Percentiles rank a stretch among this genome's conserved stretches.
phyloP scores from a whole-genome alignment of 805 yeast genomes.

The Maudiozyma pseudohumilis region DNA sequence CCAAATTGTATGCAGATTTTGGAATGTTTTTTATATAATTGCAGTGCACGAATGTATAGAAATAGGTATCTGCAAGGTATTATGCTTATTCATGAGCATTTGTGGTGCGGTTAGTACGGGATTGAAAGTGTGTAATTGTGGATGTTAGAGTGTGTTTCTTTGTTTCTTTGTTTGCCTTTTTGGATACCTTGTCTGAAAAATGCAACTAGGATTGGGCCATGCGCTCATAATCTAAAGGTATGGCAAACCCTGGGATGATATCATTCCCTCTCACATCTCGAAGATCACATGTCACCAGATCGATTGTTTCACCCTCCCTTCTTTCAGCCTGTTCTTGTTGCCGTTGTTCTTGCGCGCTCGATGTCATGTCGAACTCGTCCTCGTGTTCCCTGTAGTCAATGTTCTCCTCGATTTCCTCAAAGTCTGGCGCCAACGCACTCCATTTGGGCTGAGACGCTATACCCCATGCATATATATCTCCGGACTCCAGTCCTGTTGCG shows the following conservation, averaged over 20 bases:
- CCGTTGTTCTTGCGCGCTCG: constrained; percentile 26
- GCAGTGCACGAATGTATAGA: no score
- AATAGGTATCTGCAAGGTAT: no score
- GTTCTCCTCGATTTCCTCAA: constrained; percentile 88
- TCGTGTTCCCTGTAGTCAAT: constrained; percentile 80
- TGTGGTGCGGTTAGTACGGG: no score
- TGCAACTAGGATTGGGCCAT: no score
- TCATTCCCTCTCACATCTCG: constrained; percentile 68
- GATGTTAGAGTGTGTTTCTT: no score
- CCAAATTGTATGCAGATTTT: no score
- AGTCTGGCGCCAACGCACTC: constrained; percentile 95
- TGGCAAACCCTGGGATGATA: constrained; percentile 42
- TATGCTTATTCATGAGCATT: no score
- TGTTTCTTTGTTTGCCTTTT: no score
- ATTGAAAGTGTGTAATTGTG: no score
- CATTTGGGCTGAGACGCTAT: constrained; percentile 80
- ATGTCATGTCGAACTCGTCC: constrained; percentile 68
- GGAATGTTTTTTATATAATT: no score
- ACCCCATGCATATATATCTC: constrained; percentile 74
- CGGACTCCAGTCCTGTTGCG: constrained; percentile 80
- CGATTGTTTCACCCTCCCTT: constrained; percentile 54
- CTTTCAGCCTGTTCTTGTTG: constrained; percentile 45
- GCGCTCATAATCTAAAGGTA: constrained; percentile 38
- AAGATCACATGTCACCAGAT: constrained; percentile 53
- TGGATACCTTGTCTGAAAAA: no score